phyloP scores from a whole-genome alignment of 2,329 filamentous ascomycete species.

The Neopestalotiopsis sp. region DNA sequence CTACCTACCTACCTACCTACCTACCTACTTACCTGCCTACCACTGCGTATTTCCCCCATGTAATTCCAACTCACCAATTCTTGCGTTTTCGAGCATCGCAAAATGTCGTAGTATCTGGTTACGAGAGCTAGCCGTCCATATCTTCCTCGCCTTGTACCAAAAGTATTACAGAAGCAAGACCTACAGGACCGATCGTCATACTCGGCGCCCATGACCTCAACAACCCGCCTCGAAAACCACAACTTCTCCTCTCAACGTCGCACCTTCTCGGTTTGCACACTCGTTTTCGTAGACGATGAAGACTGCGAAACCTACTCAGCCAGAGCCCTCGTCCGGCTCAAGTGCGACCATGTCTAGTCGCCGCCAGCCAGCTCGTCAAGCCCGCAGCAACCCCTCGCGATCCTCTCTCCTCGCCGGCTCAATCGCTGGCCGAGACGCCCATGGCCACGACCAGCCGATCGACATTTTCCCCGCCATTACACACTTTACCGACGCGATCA shows the following conservation, averaged over 20 bases:
- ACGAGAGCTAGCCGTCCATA: conserved; percentile 31
- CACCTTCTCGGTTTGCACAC: background rate
- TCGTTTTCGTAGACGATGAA: conserved; percentile 51
- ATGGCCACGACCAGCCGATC: conserved; percentile 62
- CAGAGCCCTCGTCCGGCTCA: conserved; percentile 37
- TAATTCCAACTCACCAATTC: background rate
- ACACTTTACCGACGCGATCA: conserved; percentile 89
- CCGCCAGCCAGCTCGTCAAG: conserved; percentile 68
- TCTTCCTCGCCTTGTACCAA: conserved; percentile 22
- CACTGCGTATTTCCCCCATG: conserved; percentile 1
- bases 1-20: background rate
- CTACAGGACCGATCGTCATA: background rate
- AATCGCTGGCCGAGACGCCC: conserved; percentile 49
- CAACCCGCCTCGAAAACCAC: background rate
- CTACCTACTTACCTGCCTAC: background rate
- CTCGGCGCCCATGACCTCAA: conserved; percentile 1
- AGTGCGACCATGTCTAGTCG: conserved; percentile 55
- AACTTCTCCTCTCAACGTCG: conserved; percentile 3
- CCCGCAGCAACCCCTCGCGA: conserved; percentile 68
- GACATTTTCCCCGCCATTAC: conserved; percentile 71
- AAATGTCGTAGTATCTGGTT: conserved; percentile 36
- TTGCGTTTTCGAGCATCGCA: conserved; percentile 30
- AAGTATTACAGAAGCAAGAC: background rate
- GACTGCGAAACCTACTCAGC: conserved; percentile 53
- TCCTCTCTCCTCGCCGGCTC: conserved; percentile 51